Conservation (phyloP, 352 stramenopile species). For the Phytophthora fragariae region DNA sequence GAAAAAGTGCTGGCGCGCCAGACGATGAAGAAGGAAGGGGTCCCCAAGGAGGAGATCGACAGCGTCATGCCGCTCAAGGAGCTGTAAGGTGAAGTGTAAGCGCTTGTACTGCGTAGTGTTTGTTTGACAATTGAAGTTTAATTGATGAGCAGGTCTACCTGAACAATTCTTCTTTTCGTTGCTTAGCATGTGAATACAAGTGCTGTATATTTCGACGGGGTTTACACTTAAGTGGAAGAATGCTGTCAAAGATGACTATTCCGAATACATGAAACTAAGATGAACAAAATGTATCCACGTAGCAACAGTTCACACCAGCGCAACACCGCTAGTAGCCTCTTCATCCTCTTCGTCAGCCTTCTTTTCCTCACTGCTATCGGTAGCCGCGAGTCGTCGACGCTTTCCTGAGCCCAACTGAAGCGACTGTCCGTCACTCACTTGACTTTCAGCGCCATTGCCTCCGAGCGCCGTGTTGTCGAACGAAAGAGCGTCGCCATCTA, state of each 20-base stretch:
- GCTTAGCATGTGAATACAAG: too few species aligned
- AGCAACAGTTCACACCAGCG: slow-evolving; percentile 27
- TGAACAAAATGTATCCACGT: not conserved
- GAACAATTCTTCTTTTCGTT: too few species aligned
- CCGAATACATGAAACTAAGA: not conserved
- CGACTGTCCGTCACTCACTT: slow-evolving; percentile 26
- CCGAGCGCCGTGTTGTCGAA: slow-evolving; percentile 45
- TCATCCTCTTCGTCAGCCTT: slow-evolving; percentile 27
- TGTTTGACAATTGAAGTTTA: not conserved
- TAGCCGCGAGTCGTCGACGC: slow-evolving; percentile 30
- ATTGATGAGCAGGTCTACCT: too few species aligned
- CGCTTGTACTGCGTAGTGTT: too few species aligned
- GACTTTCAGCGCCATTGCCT: slow-evolving; percentile 22
- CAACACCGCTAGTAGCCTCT: slow-evolving; percentile 19
- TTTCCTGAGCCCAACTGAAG: slow-evolving; percentile 27
- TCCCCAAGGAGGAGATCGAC: slow-evolving; percentile 17
- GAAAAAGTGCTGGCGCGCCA: slow-evolving; percentile 19
- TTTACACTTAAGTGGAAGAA: too few species aligned
- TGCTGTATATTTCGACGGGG: too few species aligned
- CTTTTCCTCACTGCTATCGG: slow-evolving; percentile 20
- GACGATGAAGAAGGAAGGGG: slow-evolving; percentile 12
- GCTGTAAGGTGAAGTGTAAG: not conserved
- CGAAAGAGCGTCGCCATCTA: slow-evolving; percentile 40
- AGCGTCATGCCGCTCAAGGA: slow-evolving; percentile 11
- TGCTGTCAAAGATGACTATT: too few species aligned